phyloP scores from a whole-genome alignment of 768 basidiomycete genomes.

The Amanita pallidorosea region DNA sequence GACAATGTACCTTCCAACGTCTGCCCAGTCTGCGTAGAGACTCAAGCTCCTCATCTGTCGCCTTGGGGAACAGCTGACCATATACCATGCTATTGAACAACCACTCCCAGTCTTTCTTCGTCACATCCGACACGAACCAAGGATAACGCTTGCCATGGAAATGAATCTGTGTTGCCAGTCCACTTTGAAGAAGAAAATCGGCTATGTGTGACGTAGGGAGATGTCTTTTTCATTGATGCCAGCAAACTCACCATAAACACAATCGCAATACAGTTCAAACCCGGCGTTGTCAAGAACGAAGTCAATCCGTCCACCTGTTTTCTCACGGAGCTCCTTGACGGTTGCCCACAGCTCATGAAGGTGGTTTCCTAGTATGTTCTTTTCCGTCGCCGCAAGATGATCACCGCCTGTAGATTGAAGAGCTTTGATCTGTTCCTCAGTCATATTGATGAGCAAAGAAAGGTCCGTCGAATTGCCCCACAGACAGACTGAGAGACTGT shows the following conservation, averaged over 20 bases:
- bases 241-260: conserved; percentile 57
- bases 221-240: neutral
- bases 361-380: conserved; percentile 91
- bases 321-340: conserved; percentile 57
- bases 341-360: conserved; percentile 61
- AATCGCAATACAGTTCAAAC: conserved; percentile 82
- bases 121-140: conserved; percentile 93
- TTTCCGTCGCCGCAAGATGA: conserved; percentile 88
- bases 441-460: conserved; percentile 94
- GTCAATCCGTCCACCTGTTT: conserved; percentile 64
- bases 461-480: conserved; percentile 98
- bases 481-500: conserved; percentile 54
- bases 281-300: conserved; percentile 87
- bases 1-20: conserved; percentile 71
- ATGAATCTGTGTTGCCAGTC: conserved; percentile 70
- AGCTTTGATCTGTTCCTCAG: conserved; percentile 92
- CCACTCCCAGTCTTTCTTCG: conserved; percentile 93
- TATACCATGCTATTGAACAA: conserved; percentile 79
- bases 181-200: conserved; percentile 89
- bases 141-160: conserved; percentile 96
- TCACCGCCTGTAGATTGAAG: conserved; percentile 97
- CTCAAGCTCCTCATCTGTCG: conserved; percentile 69
- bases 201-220: conserved; percentile 31
- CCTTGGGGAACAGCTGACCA: conserved; percentile 85
- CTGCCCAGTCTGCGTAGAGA: conserved; percentile 69